A percentile compares a stretch with the other conserved stretches of the same genome.
Conservation (phyloP, 2,329 filamentous ascomycete species). For the Penicillium olsonii region DNA sequence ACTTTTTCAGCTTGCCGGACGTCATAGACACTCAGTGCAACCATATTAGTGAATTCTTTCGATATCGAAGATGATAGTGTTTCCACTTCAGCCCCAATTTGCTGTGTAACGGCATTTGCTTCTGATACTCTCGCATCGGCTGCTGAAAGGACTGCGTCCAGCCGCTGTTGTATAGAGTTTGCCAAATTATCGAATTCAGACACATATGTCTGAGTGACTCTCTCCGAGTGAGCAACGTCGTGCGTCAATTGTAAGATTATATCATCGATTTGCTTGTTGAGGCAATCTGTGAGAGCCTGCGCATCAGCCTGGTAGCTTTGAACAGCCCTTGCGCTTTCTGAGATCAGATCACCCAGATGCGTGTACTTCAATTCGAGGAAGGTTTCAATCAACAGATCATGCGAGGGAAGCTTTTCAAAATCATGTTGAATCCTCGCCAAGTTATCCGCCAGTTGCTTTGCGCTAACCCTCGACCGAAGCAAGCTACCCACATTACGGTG, state of each 20-base stretch:
- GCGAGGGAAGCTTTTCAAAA: neutral
- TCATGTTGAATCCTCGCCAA: neutral
- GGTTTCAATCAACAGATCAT: neutral
- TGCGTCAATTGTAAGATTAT: neutral
- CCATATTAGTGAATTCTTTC: neutral
- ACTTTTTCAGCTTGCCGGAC: neutral
- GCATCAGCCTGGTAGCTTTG: neutral
- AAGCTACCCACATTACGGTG: slow-evolving; percentile 4
- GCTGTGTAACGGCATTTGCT: neutral
- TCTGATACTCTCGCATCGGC: neutral
- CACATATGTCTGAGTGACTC: neutral
- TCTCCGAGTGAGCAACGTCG: neutral
- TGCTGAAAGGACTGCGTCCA: neutral
- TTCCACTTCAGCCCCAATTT: neutral
- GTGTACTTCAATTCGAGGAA: slow-evolving; percentile 6
- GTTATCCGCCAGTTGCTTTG: neutral
- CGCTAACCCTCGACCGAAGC: slow-evolving; percentile 1
- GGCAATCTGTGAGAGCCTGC: neutral
- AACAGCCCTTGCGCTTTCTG: neutral
- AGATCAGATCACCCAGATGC: neutral
- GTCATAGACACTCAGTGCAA: neutral
- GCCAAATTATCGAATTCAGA: neutral
- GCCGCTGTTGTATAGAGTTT: neutral
- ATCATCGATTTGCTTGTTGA: neutral
- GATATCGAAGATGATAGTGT: neutral